Base-by-base conservation (phyloP, 1,284 basidiomycete genomes). In the Mycena citricolor region DNA sequence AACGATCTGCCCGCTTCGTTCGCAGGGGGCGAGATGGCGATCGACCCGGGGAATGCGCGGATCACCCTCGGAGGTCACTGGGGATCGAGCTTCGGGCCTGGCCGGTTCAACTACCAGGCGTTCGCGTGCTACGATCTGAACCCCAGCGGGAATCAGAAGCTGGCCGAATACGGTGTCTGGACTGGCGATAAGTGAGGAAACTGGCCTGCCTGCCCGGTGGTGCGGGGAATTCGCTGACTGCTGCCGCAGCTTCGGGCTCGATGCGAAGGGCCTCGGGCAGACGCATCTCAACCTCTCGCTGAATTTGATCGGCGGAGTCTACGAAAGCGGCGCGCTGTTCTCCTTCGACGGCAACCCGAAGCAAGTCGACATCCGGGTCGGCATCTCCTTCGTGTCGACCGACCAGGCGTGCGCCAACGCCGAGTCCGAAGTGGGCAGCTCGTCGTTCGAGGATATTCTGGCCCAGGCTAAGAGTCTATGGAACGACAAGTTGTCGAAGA, bases 51-150 rank as follows among this genome's bases (percentile, higher is more conserved):
- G 1, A 61, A 68, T 20, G 81, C 81, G 4, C 68, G 81, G 43
- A 74, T 84, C 36, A 83, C 73, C 2, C 70, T 85, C 35, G 76
- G 79, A n/a, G 81, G 81, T 0, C 51, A 49, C 11, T 83, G 74
- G 71, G 77, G 79, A 21, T 79, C 81, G 4, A 83, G 80, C 58
- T 85, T 82, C 49, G 81, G 81, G 4, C 82, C 81, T 28, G 61
- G 65, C 8, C 49, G 57, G 10, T 81, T 74, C 60, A 71, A 71
- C 47, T 84, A 83, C 52, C 71, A 81, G 50, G 81, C 79, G 1
- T 84, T 80, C 52, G 81, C 81, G 4, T 85, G 82, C 56, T 84
- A 82, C 53, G 81, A 84, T 54, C 65, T 83, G 12, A 64, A 81
- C 7, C 68, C 81, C 54, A 73, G 73, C 21, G 81, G 81, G 12